These are phyloP conservation scores for Kwoniella shandongensis DNA, from an alignment of 768 basidiomycete genomes.

Conservation along the genomic window DNA sequence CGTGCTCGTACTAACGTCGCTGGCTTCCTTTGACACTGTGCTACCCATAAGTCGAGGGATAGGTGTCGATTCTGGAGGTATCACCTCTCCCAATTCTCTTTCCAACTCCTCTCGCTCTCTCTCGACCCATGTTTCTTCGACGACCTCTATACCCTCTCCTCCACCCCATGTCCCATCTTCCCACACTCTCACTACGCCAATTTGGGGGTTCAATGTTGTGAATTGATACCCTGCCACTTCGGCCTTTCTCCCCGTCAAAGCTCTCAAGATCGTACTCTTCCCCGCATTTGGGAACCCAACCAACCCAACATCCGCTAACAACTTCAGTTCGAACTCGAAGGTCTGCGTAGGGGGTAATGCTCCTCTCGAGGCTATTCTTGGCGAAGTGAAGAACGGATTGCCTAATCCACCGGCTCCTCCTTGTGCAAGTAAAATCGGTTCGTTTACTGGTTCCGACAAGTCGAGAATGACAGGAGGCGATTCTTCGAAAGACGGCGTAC, in stretches of 20 bases:
- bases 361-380: constrained; percentile 68
- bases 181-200: constrained; percentile 82
- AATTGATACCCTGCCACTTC: constrained; percentile 90
- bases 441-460: constrained; percentile 26
- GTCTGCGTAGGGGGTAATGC: constrained; percentile 58
- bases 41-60: too few relatives aligned
- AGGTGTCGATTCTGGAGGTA: constrained; percentile 7
- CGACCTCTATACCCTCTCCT: constrained; percentile 31
- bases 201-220: constrained; percentile 90
- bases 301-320: constrained; percentile 89
- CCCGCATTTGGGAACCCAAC: constrained; percentile 95
- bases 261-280: constrained; percentile 83
- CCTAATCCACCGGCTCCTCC: constrained; percentile 83
- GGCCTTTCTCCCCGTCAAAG: constrained; percentile 79
- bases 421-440: constrained; percentile 61
- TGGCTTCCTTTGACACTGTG: background rate
- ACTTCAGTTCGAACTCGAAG: constrained; percentile 86
- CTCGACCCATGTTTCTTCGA: constrained; percentile 46
- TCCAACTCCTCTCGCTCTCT: constrained; percentile 38
- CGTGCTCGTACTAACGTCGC: constrained; percentile 3
- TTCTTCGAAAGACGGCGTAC: constrained; percentile 24
- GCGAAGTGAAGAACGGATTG: constrained; percentile 73
- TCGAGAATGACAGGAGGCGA: constrained; percentile 37
- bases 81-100: constrained; percentile 30
- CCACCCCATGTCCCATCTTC: constrained; percentile 71